Evolutionary conservation across 345 rosid genomes (phyloP), one percentile per base, ranked within the genome.

Genomic region (Lumnitzera littorea): DNA sequence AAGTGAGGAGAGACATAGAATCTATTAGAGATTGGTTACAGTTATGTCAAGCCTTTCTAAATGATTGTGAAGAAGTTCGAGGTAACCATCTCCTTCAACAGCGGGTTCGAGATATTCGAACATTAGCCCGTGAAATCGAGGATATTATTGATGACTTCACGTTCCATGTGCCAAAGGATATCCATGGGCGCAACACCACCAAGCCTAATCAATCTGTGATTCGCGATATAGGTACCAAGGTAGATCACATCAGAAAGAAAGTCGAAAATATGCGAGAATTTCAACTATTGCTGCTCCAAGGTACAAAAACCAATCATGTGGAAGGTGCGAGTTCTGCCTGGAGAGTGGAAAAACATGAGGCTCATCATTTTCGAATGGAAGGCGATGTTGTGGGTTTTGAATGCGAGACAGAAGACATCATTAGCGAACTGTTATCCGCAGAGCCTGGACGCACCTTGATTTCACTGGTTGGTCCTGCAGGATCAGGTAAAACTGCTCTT

Each of bases 81-180:
- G 48, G 60, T 6, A 63, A 57, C 25, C 54, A 47, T 46, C 52
- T 57, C 27, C 53, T 27, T 27, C 46, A 55, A 24, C 61, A 58
- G 12, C 57, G 65, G 74, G 66, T 69, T 53, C 49, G 46, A 69
- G 74, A 76, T 50, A 51, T 73, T 23, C 50, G 69, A 50, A 73
- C 66, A 12, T 51, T 70, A 0, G 78, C 70, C 0, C 56, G 54
- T 20, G 73, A 67, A 15, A 20, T 59, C 7, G 71, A 70, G 51
- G 81, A 77, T 56, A 58, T 58, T 53, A 14, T 77, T 0, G 72
- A 67, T 7, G 62, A 63, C 36, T 60, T 29, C 66, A 25, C 8
- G 41, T 15, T 0, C 5, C 48, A 16, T 0, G 11, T 50, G 12
- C 41, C 57, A 1, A 24, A 12, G 50, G 55, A 59, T 51, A 60